Conservation (phyloP, 1,284 basidiomycete species). For the Malassezia caprae region DNA sequence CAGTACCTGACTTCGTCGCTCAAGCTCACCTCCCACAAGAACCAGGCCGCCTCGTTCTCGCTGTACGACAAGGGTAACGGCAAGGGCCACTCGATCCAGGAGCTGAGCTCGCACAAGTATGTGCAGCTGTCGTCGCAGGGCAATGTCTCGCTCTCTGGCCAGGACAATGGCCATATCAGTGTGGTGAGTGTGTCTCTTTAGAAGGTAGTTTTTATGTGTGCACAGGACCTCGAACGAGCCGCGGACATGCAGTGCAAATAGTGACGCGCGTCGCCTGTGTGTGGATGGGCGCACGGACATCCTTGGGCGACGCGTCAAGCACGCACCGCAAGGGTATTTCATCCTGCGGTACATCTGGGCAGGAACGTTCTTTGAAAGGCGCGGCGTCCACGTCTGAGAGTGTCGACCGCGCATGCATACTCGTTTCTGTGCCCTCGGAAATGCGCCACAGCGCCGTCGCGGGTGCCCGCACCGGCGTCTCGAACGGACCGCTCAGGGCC, state of each 20-base stretch:
- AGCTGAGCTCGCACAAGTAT: slow-evolving; percentile 2
- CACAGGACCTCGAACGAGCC: background rate
- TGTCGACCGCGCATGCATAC: background rate
- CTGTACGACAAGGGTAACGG: slow-evolving; percentile 4
- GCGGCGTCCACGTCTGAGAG: background rate
- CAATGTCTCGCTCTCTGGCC: background rate
- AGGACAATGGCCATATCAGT: background rate
- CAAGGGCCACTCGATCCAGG: background rate
- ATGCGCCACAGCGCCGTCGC: slow-evolving; percentile 7
- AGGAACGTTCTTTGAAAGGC: background rate
- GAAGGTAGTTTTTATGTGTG: background rate
- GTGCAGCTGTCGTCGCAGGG: background rate
- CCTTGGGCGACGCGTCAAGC: background rate
- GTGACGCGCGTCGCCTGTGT: background rate
- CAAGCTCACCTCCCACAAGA: background rate
- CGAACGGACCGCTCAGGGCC: background rate
- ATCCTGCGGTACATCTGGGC: background rate
- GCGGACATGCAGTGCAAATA: background rate
- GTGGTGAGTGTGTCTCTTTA: background rate
- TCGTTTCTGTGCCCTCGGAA: slow-evolving; percentile 9
- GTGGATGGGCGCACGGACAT: background rate
- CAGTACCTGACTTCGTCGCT: slow-evolving; percentile 2
- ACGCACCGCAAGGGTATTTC: background rate
- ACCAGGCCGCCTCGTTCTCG: background rate
- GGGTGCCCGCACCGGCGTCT: background rate